Evolutionary conservation across 169 alveolate species (phyloP), one percentile per base, ranked within the genome.

Genomic region (Cryptosporidium viatorum): DNA sequence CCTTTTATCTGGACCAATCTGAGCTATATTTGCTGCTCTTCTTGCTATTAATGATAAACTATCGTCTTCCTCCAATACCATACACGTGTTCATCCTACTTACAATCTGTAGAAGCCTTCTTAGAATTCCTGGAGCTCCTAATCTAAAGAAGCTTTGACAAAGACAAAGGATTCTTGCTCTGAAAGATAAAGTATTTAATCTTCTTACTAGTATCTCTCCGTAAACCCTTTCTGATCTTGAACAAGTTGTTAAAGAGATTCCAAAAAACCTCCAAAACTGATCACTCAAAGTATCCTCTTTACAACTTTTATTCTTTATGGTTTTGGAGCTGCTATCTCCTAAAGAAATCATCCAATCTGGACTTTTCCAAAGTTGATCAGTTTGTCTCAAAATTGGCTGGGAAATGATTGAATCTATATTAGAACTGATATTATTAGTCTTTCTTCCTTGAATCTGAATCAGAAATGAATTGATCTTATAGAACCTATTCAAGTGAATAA

Each of bases 171-270:
- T 39, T 65, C 70, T 52, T n/a, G 75, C 21, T 26, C 89, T 59
- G n/a, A 80, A 80, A 31, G 29, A 16, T 18, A 80, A 59, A 5
- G 89, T 80, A 43, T 55, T 45, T 50, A 80, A 14, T 45, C 75
- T 59, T 65, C 75, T 80, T 12, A 65, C 12, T 16, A 80, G 35
- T 6, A 80, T 59, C 14, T 80, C 75, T 21, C 26, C 39, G 33
- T 80, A 80, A 0, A 80, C 55, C 55, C 74, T 80, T 29, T 80
- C 89, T 18, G 55, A n/a, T 43, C 89, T 59, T n/a, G 89, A 80
- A 62, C 80, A 14, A 8, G 80, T 80, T 26, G 89, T 62, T 80
- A 80, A 23, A 10, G 89, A 80, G 10, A 80, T 80, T 43, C 89
- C 89, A 62, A 80, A 80, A 31, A 62, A 39, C 29, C 31, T 35